These are phyloP conservation scores for Ogataea sp. DNA, from an alignment of 805 yeast genomes.

Conservation along the genomic window DNA sequence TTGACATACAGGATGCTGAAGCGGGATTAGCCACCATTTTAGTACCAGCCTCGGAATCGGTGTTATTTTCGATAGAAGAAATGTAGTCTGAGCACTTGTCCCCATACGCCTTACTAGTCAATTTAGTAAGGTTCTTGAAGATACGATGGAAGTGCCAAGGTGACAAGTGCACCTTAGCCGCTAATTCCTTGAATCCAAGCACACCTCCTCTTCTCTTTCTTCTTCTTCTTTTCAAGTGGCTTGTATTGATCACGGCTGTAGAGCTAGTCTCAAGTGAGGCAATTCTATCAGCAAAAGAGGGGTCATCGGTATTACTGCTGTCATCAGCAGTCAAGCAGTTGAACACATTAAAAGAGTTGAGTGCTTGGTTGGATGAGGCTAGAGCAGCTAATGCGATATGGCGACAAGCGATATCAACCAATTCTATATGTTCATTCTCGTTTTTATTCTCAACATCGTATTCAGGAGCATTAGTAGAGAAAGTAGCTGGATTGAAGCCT, in stretches of 20 bases:
- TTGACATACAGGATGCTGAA: too few species aligned
- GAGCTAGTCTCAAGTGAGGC: constrained; percentile 56
- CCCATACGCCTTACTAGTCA: constrained; percentile 85
- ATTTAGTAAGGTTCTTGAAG: constrained; percentile 76
- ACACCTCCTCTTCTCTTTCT: constrained; percentile 69
- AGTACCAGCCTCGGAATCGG: too few species aligned
- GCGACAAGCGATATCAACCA: constrained; percentile 73
- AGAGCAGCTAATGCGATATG: constrained; percentile 74
- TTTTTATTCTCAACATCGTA: too few species aligned
- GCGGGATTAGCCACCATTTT: too few species aligned
- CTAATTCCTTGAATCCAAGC: constrained; percentile 78
- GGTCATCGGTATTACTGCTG: too few species aligned
- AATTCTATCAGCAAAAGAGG: constrained; percentile 7
- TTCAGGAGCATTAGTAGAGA: constrained; percentile 6
- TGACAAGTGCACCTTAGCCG: constrained; percentile 70
- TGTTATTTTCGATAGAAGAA: constrained; percentile 6
- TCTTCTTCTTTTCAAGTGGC: constrained; percentile 20
- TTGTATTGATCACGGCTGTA: constrained; percentile 25
- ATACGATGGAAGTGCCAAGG: constrained; percentile 95
- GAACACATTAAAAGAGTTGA: too few species aligned
- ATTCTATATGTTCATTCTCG: constrained; percentile 60
- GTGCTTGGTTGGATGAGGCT: constrained; percentile 14
- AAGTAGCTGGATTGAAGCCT: constrained; percentile 44
- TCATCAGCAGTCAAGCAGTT: too few species aligned
- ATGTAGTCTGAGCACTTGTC: constrained; percentile 68